phyloP scores from a whole-genome alignment of 2,329 filamentous ascomycete species.

The Aspergillus uvarum region DNA sequence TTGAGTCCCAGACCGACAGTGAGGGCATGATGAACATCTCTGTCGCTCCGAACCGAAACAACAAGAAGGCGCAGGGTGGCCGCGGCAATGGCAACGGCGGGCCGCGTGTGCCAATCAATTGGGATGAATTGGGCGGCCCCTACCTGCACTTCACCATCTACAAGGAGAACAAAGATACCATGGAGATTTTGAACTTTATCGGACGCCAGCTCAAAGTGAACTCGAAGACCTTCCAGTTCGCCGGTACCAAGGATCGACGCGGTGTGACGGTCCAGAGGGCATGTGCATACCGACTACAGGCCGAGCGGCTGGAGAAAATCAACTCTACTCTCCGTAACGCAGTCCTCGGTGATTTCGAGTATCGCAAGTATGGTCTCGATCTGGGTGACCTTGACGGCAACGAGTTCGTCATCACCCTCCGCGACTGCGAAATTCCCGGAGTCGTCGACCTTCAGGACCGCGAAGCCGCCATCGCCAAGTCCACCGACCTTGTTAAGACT shows the following conservation, averaged over 20 bases:
- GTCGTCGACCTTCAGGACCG: conserved; percentile 42
- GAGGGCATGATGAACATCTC: conserved; percentile 66
- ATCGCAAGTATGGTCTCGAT: conserved; percentile 68
- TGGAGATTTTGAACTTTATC: conserved; percentile 81
- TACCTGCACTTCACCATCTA: conserved; percentile 89
- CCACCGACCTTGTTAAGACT: conserved; percentile 50
- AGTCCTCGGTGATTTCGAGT: conserved; percentile 75
- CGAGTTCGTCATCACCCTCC: conserved; percentile 87
- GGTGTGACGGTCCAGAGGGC: conserved; percentile 83
- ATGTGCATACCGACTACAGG: conserved; percentile 62
- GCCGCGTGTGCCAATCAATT: conserved; percentile 51
- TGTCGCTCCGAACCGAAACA: conserved; percentile 40
- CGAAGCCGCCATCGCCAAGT: conserved; percentile 45
- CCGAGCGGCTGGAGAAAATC: conserved; percentile 64
- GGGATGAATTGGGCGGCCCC: conserved; percentile 70
- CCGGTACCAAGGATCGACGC: conserved; percentile 87
- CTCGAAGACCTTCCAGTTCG: conserved; percentile 71
- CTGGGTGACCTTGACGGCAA: conserved; percentile 86
- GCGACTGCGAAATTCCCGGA: conserved; percentile 70
- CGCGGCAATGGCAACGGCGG: conserved; percentile 24
- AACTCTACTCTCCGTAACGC: conserved; percentile 62
- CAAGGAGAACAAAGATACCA: conserved; percentile 96
- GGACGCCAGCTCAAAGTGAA: conserved; percentile 69
- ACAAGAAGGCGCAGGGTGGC: conserved; percentile 34
- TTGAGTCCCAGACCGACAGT: conserved; percentile 75